Evolutionary conservation across 2,329 filamentous ascomycete genomes (phyloP).

Genomic region (Fusarium nygamai): DNA sequence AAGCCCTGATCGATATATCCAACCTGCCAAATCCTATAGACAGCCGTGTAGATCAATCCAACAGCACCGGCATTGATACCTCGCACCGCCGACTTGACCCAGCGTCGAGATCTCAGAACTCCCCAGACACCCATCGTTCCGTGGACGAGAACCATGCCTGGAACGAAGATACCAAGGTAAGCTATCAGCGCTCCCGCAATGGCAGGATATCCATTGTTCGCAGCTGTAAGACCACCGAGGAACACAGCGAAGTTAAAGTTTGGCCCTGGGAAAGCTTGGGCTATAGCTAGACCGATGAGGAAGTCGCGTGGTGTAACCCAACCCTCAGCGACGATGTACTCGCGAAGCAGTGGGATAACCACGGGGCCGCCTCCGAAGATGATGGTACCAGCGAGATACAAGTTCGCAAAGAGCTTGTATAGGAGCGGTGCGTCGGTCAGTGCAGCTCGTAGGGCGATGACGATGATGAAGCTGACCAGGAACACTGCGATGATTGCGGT

Average conservation of each 20-base stretch:
- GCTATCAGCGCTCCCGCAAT: constrained; percentile 61
- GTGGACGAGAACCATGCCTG: constrained; percentile 59
- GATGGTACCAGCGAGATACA: constrained; percentile 78
- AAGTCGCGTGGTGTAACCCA: constrained; percentile 79
- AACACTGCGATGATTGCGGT: constrained; percentile 58
- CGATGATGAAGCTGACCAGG: constrained; percentile 63
- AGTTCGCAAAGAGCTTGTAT: constrained; percentile 74
- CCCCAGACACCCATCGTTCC: constrained; percentile 67
- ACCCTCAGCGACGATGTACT: constrained; percentile 71
- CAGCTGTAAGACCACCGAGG: constrained; percentile 61
- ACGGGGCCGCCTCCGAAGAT: constrained; percentile 73
- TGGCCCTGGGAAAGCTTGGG: constrained; percentile 71
- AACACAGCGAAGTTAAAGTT: constrained; percentile 66
- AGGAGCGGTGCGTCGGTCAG: no score
- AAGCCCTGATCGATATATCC: constrained; percentile 64
- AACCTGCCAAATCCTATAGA: constrained; percentile 71
- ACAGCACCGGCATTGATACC: constrained; percentile 70
- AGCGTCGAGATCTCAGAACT: constrained; percentile 55
- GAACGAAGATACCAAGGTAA: constrained; percentile 63
- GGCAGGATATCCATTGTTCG: constrained; percentile 49
- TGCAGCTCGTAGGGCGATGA: constrained; percentile 52
- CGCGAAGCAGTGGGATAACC: constrained; percentile 70
- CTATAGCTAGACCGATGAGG: constrained; percentile 76
- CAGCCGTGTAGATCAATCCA: constrained; percentile 70
- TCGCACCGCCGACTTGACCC: constrained; percentile 60